A percentile compares a stretch with the other conserved stretches of the same genome.
Evolutionary conservation across 2,329 filamentous ascomycete species (phyloP).

Genomic region (Talaromyces sp.): DNA sequence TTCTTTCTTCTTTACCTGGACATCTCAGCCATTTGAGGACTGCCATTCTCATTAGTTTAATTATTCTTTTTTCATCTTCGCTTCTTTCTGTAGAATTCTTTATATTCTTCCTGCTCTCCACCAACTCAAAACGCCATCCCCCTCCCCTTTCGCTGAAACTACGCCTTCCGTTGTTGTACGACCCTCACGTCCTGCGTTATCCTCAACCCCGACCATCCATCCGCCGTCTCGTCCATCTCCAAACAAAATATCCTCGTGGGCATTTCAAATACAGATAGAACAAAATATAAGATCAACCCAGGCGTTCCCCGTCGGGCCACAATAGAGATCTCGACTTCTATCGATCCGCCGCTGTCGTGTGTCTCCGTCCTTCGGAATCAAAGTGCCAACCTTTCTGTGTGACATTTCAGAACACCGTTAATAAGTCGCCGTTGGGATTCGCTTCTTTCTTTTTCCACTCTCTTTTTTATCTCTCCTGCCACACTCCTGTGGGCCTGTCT

Average conservation of each 20-base stretch:
- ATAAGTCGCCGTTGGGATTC: conserved; percentile 15
- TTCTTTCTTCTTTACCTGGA: conserved; percentile 26
- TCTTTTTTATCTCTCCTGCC: conserved; percentile 11
- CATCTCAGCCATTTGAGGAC: conserved; percentile 16
- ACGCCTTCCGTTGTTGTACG: conserved; percentile 10
- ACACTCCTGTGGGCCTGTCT: conserved; percentile 7
- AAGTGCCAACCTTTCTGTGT: conserved; percentile 12
- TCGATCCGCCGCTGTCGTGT: background rate
- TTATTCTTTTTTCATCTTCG: conserved; percentile 11
- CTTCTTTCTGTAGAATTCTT: conserved; percentile 23
- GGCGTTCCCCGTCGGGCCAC: background rate
- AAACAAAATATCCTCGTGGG: background rate
- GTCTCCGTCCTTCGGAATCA: background rate
- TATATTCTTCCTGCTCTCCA: conserved; percentile 20
- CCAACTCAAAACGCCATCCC: conserved; percentile 8
- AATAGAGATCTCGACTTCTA: background rate
- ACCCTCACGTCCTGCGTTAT: background rate
- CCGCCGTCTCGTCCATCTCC: background rate
- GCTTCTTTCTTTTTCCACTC: conserved; percentile 21
- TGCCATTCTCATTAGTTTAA: conserved; percentile 12
- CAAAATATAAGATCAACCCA: background rate
- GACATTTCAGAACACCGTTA: conserved; percentile 8
- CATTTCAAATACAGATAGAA: background rate
- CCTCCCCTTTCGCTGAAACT: conserved; percentile 10
- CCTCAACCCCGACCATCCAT: background rate